A percentile compares a stretch with the other conserved stretches of the same genome.
phyloP scores from a whole-genome alignment of 495 filamentous ascomycete species.

The Xylaria scruposa region DNA sequence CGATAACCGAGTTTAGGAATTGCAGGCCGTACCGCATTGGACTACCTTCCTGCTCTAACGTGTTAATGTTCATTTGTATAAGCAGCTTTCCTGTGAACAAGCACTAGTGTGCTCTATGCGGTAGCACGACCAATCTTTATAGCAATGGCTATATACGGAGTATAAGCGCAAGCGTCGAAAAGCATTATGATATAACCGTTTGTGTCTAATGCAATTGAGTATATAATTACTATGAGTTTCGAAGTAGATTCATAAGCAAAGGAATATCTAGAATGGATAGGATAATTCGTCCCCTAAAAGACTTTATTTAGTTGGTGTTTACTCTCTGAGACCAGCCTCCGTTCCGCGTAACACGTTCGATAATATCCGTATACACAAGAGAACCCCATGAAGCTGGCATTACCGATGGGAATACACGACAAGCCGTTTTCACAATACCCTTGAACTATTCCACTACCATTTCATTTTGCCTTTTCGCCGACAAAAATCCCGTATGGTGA shows the following conservation, averaged over 20 bases:
- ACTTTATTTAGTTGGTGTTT: background rate
- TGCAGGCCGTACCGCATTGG: conserved; percentile 45
- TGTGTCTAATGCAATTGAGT: background rate
- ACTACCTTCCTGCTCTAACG: conserved; percentile 43
- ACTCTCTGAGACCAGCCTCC: background rate
- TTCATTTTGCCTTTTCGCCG: background rate
- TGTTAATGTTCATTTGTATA: conserved; percentile 47
- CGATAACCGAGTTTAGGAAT: conserved; percentile 14
- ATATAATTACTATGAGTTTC: background rate
- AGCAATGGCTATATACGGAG: conserved; percentile 10
- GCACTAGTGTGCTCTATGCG: conserved; percentile 31
- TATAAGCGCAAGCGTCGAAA: background rate
- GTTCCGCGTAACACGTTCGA: background rate
- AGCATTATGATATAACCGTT: background rate
- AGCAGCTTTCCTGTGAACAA: conserved; percentile 46
- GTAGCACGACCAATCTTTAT: conserved; percentile 5
- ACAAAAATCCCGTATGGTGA: background rate
- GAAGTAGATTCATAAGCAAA: background rate
- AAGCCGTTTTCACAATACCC: background rate
- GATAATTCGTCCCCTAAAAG: background rate
- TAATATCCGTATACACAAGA: background rate
- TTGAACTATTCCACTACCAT: background rate
- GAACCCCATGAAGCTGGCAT: background rate
- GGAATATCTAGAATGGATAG: background rate
- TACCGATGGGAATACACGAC: background rate